Evolutionary conservation across 2,329 filamentous ascomycete species (phyloP).

Genomic region (Thermothelomyces thermophilus): DNA sequence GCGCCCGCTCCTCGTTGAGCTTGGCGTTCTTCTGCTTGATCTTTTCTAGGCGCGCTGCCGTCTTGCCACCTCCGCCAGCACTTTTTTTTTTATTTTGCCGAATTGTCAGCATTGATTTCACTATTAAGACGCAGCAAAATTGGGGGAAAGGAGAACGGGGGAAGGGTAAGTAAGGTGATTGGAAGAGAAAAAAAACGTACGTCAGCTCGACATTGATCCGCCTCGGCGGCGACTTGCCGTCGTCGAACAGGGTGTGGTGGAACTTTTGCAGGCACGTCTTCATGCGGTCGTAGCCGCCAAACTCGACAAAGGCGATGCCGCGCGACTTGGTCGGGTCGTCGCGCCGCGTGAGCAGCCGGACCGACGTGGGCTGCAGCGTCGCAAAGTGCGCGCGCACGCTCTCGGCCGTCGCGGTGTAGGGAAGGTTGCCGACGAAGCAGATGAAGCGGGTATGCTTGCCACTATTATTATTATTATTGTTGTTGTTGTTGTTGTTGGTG

Average conservation of each 20-base stretch:
- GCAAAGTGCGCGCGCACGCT: constrained; percentile 70
- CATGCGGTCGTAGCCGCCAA: constrained; percentile 79
- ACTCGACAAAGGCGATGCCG: constrained; percentile 81
- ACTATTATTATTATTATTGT: too few relatives aligned
- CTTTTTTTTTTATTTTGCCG: constrained; percentile 38
- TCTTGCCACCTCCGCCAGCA: constrained; percentile 80
- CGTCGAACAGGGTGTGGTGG: constrained; percentile 73
- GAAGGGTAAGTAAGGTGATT: not conserved
- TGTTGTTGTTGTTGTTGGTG: constrained; percentile 14
- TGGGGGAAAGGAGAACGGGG: not conserved
- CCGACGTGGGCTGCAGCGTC: constrained; percentile 60
- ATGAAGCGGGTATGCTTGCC: constrained; percentile 67
- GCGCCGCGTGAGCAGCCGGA: constrained; percentile 61
- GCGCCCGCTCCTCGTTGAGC: constrained; percentile 59
- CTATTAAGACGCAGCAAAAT: constrained; percentile 6
- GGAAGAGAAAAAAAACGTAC: constrained; percentile 38
- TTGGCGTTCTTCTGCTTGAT: constrained; percentile 82
- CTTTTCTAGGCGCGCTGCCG: constrained; percentile 62
- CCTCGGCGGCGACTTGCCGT: constrained; percentile 49
- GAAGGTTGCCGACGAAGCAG: constrained; percentile 68
- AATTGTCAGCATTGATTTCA: too few relatives aligned
- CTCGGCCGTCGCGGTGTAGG: constrained; percentile 68
- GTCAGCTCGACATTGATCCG: constrained; percentile 92
- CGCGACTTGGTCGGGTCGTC: constrained; percentile 41
- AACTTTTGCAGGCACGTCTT: constrained; percentile 86